Percentiles rank a stretch among this genome's conserved stretches.
Conservation (phyloP, 352 stramenopile species). For the Thraustochytrium sp. region DNA sequence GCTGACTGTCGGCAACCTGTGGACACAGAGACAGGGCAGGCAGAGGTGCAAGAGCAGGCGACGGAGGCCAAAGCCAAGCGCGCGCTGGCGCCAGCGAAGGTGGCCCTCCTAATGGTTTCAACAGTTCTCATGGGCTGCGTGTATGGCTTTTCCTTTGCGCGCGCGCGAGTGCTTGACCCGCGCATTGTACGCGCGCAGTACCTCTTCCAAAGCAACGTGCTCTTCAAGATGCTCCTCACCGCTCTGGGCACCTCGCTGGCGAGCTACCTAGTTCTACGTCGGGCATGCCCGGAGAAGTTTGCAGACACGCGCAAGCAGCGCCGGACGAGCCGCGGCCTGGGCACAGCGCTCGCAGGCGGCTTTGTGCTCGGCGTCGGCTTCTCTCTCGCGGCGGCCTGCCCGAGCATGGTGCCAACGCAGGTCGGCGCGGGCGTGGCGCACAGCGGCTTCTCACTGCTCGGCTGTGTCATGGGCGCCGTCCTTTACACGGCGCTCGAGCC, state of each 20-base stretch:
- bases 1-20: too few relatives aligned
- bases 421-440: slow-evolving; percentile 42
- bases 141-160: background rate
- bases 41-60: too few relatives aligned
- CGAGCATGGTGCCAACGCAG: slow-evolving; percentile 49
- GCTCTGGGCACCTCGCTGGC: background rate
- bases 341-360: slow-evolving; percentile 13
- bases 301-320: background rate
- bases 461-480: slow-evolving; percentile 47
- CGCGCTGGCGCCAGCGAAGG: too few relatives aligned
- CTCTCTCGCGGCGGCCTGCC: slow-evolving; percentile 46
- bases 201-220: background rate
- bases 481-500: slow-evolving; percentile 34
- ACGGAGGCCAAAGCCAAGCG: too few relatives aligned
- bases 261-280: background rate
- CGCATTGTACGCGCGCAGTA: background rate
- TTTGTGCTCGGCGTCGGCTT: slow-evolving; percentile 48
- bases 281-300: background rate
- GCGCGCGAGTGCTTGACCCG: background rate
- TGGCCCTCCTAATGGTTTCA: too few relatives aligned
- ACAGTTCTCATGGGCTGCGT: slow-evolving; percentile 11
- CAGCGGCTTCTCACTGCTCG: slow-evolving; percentile 41
- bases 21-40: too few relatives aligned
- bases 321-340: background rate
- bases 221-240: background rate